Base-by-base conservation (phyloP, 371 early-diverging fungal species). In the Syncephalastrum racemosum region DNA sequence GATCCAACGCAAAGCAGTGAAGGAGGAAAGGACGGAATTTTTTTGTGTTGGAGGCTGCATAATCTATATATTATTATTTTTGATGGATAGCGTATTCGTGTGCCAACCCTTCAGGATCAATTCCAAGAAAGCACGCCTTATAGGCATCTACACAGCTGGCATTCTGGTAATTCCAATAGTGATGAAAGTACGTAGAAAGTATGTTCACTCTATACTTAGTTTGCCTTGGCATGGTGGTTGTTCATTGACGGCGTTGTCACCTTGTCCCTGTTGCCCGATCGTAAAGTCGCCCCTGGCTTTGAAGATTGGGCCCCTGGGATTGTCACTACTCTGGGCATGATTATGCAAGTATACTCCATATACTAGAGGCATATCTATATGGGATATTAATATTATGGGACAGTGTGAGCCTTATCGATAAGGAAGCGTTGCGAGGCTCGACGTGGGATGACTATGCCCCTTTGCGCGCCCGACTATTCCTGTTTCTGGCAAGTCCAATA, bases 151-250 rank as follows among this genome's bases (percentile, higher is more conserved):
- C 53, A 22, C 64, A n/a, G 69, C 83, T 47, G 81, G 83, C 27
- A 66, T 73, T 20, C 53, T 80, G 62, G 83, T 79, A 75, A 62
- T 53, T 53, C 12, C 7, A 16, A 31, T 23, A 12, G 4, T 42
- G 4, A n/a, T 16, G 13, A n/a, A n/a, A n/a, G n/a, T 10, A 39
- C 10, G 3, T 22, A 40, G 24, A 24, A 14, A 16, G 6, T 16
- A 19, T n/a, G 18, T 44, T 44, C 19, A 47, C 46, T 54, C 5
- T 13, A 13, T 19, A 6, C 27, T 60, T 42, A 86, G 89, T 91
- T 91, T 74, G 86, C 90, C 2, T n/a, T 91, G 13, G 90, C 82
- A 7, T 91, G 92, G 90, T 91, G 92, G 92, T 58, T 82, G 44
- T 91, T 91, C 63, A 79, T 91, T 36, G 92, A 91, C 59, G 88